Conservation (phyloP, 768 basidiomycete genomes). For the Mycena polygramma region DNA sequence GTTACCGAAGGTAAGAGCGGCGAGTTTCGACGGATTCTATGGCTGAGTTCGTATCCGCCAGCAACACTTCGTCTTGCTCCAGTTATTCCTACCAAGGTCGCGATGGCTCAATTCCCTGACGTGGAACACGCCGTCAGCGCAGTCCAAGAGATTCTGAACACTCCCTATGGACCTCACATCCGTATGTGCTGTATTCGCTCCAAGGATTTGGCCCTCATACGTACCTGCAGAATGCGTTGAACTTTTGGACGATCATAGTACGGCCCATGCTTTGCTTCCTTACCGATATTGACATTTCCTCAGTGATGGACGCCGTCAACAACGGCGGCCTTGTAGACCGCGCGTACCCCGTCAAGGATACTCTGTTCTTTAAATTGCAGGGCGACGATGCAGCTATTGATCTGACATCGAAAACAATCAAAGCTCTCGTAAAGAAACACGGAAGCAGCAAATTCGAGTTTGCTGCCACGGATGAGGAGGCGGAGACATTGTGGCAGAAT, state of each 20-base stretch:
- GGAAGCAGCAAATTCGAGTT: constrained; percentile 78
- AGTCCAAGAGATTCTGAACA: constrained; percentile 83
- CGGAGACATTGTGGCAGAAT: constrained; percentile 84
- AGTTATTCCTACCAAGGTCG: constrained; percentile 84
- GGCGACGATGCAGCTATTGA: constrained; percentile 73
- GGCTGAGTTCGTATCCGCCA: constrained; percentile 43
- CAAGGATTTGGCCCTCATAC: neutral
- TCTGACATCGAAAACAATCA: constrained; percentile 69
- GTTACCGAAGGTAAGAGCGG: constrained; percentile 33
- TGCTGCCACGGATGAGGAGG: constrained; percentile 81
- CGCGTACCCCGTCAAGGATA: constrained; percentile 79
- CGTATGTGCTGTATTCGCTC: constrained; percentile 61
- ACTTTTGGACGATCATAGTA: constrained; percentile 83
- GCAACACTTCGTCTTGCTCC: constrained; percentile 89
- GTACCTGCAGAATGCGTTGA: constrained; percentile 82
- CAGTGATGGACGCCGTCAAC: constrained; percentile 87
- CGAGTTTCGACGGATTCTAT: neutral
- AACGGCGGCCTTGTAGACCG: constrained; percentile 68
- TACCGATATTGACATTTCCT: neutral
- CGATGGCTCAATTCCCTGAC: constrained; percentile 88
- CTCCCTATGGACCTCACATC: constrained; percentile 77
- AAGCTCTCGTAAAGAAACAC: constrained; percentile 74
- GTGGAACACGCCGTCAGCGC: constrained; percentile 84
- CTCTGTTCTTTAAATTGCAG: constrained; percentile 93
- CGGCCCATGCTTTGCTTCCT: constrained; percentile 32